Evolutionary conservation across 345 rosid genomes (phyloP), one percentile per base, ranked within the genome.

Genomic region (Gossypium australe): DNA sequence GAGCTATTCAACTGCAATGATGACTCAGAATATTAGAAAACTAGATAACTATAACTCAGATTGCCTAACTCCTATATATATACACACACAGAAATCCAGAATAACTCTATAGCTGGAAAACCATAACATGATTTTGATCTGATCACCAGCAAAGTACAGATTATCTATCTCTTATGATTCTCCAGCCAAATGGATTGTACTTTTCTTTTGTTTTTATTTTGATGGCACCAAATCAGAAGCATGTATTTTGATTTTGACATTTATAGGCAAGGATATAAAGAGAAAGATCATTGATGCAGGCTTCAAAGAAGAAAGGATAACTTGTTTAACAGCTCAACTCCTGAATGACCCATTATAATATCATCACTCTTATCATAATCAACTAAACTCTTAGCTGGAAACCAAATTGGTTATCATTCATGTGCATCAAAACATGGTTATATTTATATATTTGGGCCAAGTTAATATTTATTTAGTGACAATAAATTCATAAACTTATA

Each of bases 1-100:
- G 85, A 68, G 55, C 76, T 76, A 85, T 74, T 85, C 70, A 78
- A 79, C 97, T 92, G 86, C 78, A 80, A 80, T 29, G 59, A 27
- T n/a, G 45, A 73, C 29, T 22, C 71, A 7, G 5, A 27, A 64
- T 63, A 53, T 51, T 25, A 75, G 12, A 38, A 71, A 74, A 55
- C 57, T 67, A 14, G 12, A 14, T 6, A 44, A 12, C 27, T 2
- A 11, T 53, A 57, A 75, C 52, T 43, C 18, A 51, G 2, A 49
- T 60, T 17, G 18, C 52, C 17, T 24, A 48, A 66, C 48, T 41
- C 59, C 75, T 13, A 58, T 57, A 62, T 29, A 34, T 34, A 56
- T 8, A 20, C 45, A 57, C 53, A 41, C 16, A 67, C 18, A 43
- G 43, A 53, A 29, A 12, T 38, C 48, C n/a, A 53, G 63, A 14